Conservation (phyloP, 2,329 filamentous ascomycete genomes). For the Colletotrichum sp. region DNA sequence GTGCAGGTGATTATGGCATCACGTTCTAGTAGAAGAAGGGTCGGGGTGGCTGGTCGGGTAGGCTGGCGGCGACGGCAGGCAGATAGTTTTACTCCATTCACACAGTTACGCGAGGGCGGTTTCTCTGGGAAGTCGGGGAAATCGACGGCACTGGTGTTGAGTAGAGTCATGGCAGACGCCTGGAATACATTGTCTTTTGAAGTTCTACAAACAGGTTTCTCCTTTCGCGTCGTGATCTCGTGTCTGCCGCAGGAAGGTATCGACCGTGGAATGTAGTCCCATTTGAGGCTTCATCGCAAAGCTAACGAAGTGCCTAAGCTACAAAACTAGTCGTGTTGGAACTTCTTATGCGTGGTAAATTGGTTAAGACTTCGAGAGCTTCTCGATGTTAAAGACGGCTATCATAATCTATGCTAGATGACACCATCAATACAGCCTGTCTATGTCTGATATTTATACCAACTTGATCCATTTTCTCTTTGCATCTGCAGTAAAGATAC, state of each 20-base stretch:
- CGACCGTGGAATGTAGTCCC: background rate
- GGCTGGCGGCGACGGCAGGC: background rate
- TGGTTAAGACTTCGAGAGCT: rapidly evolving
- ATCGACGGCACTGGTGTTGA: background rate
- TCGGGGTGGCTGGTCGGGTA: background rate
- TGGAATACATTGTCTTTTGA: background rate
- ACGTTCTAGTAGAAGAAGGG: background rate
- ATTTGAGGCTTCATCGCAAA: background rate
- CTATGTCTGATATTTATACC: background rate
- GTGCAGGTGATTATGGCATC: background rate
- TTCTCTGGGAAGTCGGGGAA: background rate
- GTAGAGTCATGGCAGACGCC: background rate
- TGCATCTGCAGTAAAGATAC: background rate
- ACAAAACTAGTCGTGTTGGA: background rate
- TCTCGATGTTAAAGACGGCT: background rate
- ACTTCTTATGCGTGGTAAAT: background rate
- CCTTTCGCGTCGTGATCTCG: background rate
- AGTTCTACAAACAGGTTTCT: background rate
- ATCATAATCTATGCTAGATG: background rate
- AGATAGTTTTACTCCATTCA: background rate
- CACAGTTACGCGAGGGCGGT: background rate
- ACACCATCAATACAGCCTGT: background rate
- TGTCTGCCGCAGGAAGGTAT: background rate
- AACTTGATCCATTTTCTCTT: background rate
- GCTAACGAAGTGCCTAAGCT: background rate